A percentile compares a stretch with the other conserved stretches of the same genome.
These are phyloP conservation scores for Bipolaris zeicola DNA, from an alignment of 2,329 filamentous ascomycete species.

Conservation along the genomic window DNA sequence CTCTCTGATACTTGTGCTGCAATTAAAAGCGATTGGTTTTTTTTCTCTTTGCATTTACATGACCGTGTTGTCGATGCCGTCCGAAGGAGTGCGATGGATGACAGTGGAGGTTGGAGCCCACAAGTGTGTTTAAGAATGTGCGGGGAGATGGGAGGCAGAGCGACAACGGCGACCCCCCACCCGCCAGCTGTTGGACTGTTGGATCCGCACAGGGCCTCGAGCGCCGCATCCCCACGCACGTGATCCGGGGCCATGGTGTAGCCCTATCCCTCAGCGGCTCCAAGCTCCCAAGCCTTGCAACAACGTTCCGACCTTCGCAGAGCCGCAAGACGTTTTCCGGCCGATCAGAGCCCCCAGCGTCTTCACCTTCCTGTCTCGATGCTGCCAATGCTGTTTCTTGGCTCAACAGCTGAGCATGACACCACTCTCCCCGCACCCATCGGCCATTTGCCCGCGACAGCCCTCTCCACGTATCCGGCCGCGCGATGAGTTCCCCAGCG, in stretches of 20 bases:
- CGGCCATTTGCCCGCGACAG: constrained; percentile 2
- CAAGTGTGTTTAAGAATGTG: constrained; percentile 13
- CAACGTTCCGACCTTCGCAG: constrained; percentile 17
- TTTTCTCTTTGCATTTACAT: background rate
- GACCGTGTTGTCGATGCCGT: background rate
- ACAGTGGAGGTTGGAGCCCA: background rate
- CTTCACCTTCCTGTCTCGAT: background rate
- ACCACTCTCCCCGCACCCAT: constrained; percentile 1
- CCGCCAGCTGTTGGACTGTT: background rate
- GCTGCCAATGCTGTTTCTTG: background rate
- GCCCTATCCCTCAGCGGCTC: constrained; percentile 21
- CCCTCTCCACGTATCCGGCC: background rate
- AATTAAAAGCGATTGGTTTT: constrained; percentile 26
- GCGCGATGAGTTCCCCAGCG: background rate
- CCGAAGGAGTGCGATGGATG: no score
- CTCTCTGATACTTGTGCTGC: constrained; percentile 13
- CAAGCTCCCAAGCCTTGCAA: constrained; percentile 6
- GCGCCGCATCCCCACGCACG: constrained; percentile 16
- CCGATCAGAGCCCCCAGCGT: background rate
- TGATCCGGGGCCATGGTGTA: constrained; percentile 12
- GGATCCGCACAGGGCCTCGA: constrained; percentile 9
- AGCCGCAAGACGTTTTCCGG: background rate
- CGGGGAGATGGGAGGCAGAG: constrained; percentile 5
- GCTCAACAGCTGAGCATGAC: constrained; percentile 5
- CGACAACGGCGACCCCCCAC: constrained; percentile 15